Percentiles rank a stretch among this genome's conserved stretches.
Evolutionary conservation across 148 eudicot genomes (phyloP).

Genomic region (Arbutus unedo): DNA sequence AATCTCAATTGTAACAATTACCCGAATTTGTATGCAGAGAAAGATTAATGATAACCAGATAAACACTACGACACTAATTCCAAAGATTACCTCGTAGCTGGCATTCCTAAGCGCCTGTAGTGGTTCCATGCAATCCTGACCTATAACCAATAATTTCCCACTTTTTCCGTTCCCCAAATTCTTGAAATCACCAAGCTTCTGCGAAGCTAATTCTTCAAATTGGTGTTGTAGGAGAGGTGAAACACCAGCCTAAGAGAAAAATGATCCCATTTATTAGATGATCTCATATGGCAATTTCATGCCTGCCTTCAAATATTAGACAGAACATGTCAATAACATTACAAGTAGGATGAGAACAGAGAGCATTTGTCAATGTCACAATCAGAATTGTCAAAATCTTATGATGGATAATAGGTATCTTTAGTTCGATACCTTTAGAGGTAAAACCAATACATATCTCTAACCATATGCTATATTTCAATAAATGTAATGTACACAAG

Average conservation of each 20-base stretch:
- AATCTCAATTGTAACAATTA: neutral
- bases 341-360: neutral
- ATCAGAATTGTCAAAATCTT: neutral
- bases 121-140: conserved; percentile 88
- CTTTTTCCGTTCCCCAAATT: conserved; percentile 28
- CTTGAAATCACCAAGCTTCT: conserved; percentile 33
- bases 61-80: neutral
- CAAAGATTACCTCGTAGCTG: conserved; percentile 62
- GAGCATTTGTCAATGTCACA: neutral
- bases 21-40: neutral
- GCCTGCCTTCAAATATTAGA: neutral
- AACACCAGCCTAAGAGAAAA: conserved; percentile 66
- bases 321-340: neutral
- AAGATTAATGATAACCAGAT: neutral
- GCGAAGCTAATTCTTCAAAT: conserved; percentile 62
- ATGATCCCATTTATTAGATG: neutral
- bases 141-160: conserved; percentile 57
- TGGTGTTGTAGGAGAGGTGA: conserved; percentile 75
- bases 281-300: neutral
- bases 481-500: neutral
- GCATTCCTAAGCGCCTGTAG: conserved; percentile 83
- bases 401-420: neutral
- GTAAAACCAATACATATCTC: too few species aligned
- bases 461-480: too few species aligned
- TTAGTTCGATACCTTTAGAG: too few species aligned